Evolutionary conservation across 2,329 filamentous ascomycete genomes (phyloP), one percentile per base, ranked within the genome.

Genomic region (Malbranchea zuffiana): DNA sequence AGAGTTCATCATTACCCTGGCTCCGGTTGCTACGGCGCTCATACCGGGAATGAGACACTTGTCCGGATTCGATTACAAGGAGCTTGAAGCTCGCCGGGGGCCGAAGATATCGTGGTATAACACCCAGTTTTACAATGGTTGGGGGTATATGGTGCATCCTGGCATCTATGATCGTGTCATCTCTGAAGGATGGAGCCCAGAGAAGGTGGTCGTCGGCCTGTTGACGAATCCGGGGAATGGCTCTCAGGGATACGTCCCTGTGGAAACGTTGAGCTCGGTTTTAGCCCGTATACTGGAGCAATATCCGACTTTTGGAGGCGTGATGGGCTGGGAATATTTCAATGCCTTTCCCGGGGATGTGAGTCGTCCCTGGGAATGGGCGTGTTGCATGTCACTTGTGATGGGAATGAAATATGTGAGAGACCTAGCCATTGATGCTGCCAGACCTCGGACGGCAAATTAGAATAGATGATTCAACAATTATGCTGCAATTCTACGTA

Each of bases 301-400:
- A 41, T 82, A 82, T 49, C 72, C 73, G 1, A 63, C 64, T 1
- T 90, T 94, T 55, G 87, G 86, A 1, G 87, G 87, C 1, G 77
- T 95, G 5, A 90, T 90, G 78, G 85, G 85, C 2, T 95, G 87
- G 87, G 87, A 95, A 62, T 94, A 90, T 56, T 94, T 88, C 63
- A 92, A 93, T 63, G 75, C 79, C 38, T 56, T 77, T 40, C 81
- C 82, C 0, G 79, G 78, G 1, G 78, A 73, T 16, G 54, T 53
- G 2, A 63, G 65, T 8, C 62, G 68, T 38, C 82, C 83, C 0
- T 88, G 80, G 80, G 68, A 82, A 47, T 94, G 86, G 86, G 82
- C 82, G 0, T 69, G 68, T 31, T 68, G 70, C 39, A 78, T 90
- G 67, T 75, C 76, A 0, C 38, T 66, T 36, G 62, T 52, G 34